These are phyloP conservation scores for Pythium aphanidermatum DNA, from an alignment of 352 stramenopile species.

Conservation along the genomic window DNA sequence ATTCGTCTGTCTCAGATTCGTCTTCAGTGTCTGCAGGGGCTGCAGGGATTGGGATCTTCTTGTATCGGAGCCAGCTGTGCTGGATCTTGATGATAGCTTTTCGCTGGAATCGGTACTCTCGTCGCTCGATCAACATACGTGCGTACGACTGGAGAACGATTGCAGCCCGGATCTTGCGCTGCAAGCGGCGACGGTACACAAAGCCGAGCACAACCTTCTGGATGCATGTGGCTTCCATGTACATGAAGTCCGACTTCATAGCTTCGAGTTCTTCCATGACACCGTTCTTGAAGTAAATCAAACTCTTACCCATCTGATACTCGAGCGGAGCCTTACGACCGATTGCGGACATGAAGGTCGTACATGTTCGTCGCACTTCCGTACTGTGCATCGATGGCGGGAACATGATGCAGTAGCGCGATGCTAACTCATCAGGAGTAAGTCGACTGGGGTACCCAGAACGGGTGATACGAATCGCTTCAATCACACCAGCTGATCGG, in stretches of 20 bases:
- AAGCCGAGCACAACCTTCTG: conserved; percentile 81
- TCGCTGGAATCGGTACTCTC: conserved; percentile 69
- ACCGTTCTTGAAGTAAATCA: conserved; percentile 95
- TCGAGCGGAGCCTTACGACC: conserved; percentile 79
- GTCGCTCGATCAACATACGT: conserved; percentile 69
- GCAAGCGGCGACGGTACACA: conserved; percentile 62
- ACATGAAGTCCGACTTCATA: conserved; percentile 91
- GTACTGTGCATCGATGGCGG: conserved; percentile 81
- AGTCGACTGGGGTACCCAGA: conserved; percentile 91
- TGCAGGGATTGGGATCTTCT: conserved; percentile 25
- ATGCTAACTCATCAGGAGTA: conserved; percentile 71
- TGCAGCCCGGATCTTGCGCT: conserved; percentile 54
- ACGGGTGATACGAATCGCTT: conserved; percentile 90
- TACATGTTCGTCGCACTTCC: conserved; percentile 70
- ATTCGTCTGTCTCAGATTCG: conserved; percentile 37
- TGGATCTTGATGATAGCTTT: conserved; percentile 69
- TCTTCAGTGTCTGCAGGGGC: conserved; percentile 23
- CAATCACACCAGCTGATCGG: conserved; percentile 88
- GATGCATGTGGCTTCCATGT: conserved; percentile 83
- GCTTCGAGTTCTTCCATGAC: conserved; percentile 93
- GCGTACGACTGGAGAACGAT: conserved; percentile 79
- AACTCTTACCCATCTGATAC: conserved; percentile 91
- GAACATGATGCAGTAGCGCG: conserved; percentile 86
- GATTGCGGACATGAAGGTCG: conserved; percentile 76
- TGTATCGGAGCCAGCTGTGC: conserved; percentile 51